Base-by-base conservation (phyloP, 805 yeast genomes). In the Metschnikowia picachoensis region DNA sequence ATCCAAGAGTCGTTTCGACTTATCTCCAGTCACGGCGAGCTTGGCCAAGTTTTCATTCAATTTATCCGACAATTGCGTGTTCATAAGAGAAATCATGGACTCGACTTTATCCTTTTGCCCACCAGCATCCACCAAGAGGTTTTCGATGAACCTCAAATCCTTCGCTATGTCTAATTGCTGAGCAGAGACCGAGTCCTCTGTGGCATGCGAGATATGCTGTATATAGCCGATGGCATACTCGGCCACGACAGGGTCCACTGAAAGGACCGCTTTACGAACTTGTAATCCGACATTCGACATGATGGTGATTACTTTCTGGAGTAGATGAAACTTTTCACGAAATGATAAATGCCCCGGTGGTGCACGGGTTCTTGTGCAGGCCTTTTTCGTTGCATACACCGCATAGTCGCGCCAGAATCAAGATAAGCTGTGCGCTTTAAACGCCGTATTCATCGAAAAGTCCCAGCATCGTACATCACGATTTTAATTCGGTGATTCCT, bases 181-280 rank as follows among this genome's bases (percentile, higher is more conserved):
- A 34, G 94, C 83, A 27, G 82, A 71, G n/a, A 87, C 94, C 29
- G 90, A 82, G 64, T 90, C 96, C 53, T 81, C 83, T 0, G 94
- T 88, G 15, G 87, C 74, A 41, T 72, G 74, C n/a, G 89, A 80
- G 15, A 94, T 70, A 68, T 90, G 91, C 48, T 85, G 83, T 44
- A 89, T 85, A 58, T 91, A 94, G 1, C 99, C 99, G 33, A 85
- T 84, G 3, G 96, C 95, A 62, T 94, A 94, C 51, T 90, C 94
- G 1, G 84, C 77, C 15, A 94, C 96, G 10, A 90, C 80, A 1
- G 91, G 83, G 59, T 94, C 99, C 38, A 94, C 77, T 0, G 85
- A 73, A 3, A 96, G 91, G 3, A 83, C 94, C 0, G 96, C 92
- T 64, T 85, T 87, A 50, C 96, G 85, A 8, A 91, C 82, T 61